Evolutionary conservation across 169 alveolate genomes (phyloP).

Genomic region (Plasmodium billcollinsi): DNA sequence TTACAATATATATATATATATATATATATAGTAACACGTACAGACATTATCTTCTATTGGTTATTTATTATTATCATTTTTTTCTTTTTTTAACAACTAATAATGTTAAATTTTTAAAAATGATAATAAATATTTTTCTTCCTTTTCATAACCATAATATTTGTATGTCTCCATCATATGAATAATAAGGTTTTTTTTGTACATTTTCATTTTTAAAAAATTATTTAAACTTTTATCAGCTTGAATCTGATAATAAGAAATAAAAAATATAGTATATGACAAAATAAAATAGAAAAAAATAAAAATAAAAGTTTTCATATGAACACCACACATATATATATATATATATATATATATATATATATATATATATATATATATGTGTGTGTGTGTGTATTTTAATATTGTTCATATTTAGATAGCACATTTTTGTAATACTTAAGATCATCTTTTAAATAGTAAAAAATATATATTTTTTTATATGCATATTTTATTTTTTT

Average conservation of each 20-base stretch:
- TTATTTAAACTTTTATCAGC: slow-evolving; percentile 62
- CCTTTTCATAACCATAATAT: slow-evolving; percentile 27
- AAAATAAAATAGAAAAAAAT: background rate
- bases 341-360: background rate
- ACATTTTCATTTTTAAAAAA: slow-evolving; percentile 54
- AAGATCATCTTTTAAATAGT: background rate
- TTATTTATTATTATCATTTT: background rate
- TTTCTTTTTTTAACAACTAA: background rate
- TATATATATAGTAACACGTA: too few species aligned
- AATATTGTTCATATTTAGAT: background rate
- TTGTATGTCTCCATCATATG: slow-evolving; percentile 30
- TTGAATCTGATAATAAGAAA: slow-evolving; percentile 13
- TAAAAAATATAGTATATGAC: background rate
- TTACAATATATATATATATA: too few species aligned
- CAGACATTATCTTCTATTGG: too few species aligned
- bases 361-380: background rate
- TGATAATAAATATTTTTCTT: slow-evolving; percentile 25
- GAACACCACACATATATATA: background rate
- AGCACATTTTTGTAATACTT: too few species aligned
- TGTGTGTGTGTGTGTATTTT: background rate
- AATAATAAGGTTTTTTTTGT: slow-evolving; percentile 10
- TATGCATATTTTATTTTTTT: background rate
- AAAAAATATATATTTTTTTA: background rate
- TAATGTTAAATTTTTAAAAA: background rate
- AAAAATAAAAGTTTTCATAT: background rate